Evolutionary conservation across 2,329 filamentous ascomycete genomes (phyloP).

Genomic region (Aspergillus bombycis): DNA sequence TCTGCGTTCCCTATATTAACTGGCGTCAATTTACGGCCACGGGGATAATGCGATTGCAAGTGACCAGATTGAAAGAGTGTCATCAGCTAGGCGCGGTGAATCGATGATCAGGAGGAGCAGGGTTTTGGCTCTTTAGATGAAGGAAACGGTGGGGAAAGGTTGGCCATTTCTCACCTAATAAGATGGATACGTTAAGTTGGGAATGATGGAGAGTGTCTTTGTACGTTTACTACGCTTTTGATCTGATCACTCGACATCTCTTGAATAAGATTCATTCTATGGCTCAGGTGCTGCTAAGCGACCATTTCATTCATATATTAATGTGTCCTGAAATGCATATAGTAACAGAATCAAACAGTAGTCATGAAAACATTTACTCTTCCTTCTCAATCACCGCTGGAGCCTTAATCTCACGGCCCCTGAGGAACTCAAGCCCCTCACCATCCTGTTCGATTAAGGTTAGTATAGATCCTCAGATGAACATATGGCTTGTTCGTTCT

Average conservation of each 20-base stretch:
- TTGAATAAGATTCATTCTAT: neutral
- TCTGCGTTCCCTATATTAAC: neutral
- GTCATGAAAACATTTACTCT: constrained; percentile 32
- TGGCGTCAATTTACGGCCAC: neutral
- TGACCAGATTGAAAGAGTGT: neutral
- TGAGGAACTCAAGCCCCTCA: constrained; percentile 65
- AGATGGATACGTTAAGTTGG: neutral
- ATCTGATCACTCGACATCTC: neutral
- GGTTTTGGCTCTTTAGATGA: neutral
- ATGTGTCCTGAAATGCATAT: constrained; percentile 1
- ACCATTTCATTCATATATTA: constrained; percentile 10
- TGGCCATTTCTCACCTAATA: neutral
- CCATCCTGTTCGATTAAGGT: constrained; percentile 53
- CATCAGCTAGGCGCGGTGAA: neutral
- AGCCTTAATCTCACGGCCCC: constrained; percentile 62
- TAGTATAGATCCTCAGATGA: constrained; percentile 9
- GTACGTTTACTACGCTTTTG: neutral
- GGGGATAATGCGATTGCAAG: neutral
- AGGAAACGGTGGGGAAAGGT: neutral
- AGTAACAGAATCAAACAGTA: neutral
- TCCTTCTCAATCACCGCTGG: constrained; percentile 68
- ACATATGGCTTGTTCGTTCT: neutral
- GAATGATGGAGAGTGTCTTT: neutral
- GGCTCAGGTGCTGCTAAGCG: neutral
- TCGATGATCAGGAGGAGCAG: neutral